Evolutionary conservation across 2,329 filamentous ascomycete species (phyloP).

Genomic region (Aureobasidium sp.): DNA sequence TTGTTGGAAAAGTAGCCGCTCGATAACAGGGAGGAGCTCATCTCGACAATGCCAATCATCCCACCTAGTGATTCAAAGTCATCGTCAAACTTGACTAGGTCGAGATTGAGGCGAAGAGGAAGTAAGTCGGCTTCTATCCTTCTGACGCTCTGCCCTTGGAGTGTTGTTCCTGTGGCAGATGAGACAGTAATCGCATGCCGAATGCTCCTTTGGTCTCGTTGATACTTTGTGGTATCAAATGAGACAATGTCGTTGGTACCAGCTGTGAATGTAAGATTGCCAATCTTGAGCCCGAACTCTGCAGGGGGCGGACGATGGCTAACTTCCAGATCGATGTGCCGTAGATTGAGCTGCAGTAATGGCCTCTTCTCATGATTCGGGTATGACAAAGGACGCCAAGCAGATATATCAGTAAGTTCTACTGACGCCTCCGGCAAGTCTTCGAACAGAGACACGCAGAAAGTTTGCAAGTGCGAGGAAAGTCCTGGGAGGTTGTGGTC

Average conservation of each 20-base stretch:
- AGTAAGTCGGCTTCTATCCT: constrained; percentile 63
- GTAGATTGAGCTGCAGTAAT: background rate
- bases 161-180: constrained; percentile 17
- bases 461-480: background rate
- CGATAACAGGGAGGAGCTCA: constrained; percentile 77
- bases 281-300: background rate
- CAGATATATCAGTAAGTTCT: background rate
- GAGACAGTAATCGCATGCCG: background rate
- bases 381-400: background rate
- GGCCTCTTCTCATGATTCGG: background rate
- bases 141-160: constrained; percentile 21
- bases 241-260: constrained; percentile 11
- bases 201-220: background rate
- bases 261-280: background rate
- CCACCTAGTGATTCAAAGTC: constrained; percentile 85
- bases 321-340: background rate
- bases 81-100: constrained; percentile 61
- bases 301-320: background rate
- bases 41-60: constrained; percentile 80
- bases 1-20: constrained; percentile 30
- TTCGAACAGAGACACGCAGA: background rate
- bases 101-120: constrained; percentile 67
- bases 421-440: background rate
- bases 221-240: background rate
- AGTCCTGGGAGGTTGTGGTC: background rate